Evolutionary conservation across 1,284 basidiomycete species (phyloP), one percentile per base, ranked within the genome.

Genomic region (Naganishia liquefaciens): DNA sequence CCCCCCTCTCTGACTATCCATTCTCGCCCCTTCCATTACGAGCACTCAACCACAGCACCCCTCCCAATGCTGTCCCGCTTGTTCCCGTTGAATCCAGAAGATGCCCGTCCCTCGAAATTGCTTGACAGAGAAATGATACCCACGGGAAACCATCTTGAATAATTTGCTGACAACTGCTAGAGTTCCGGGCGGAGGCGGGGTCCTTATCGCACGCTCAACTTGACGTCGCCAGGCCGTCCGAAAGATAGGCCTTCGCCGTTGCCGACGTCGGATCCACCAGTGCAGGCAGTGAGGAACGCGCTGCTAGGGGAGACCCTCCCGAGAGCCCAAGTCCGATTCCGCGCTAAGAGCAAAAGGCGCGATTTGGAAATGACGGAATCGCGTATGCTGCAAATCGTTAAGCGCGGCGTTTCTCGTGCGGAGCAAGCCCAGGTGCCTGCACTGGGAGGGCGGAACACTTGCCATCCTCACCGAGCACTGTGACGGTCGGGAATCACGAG

Each of bases 91-190:
- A 46, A 60, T 60, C 57, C 46, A 7, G 33, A 39, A 15, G 1
- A 53, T 37, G 33, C 33, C n/a, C 4, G 33, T 13, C 37, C 57
- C 33, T 50, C 57, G 42, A 39, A 33, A 27, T 27, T n/a, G 13
- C 37, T 37, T 17, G 33, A 2, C 9, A 37, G 33, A 37, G 7
- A 60, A 28, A 50, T 19, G 46, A 50, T 40, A 60, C 57, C 57
- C 57, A 60, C 57, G 57, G 57, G 57, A 60, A 60, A 60, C 57
- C 57, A 60, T 60, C 57, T 60, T 60, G 57, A 60, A 50, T 46
- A 60, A 60, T 60, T 60, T 60, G 57, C 57, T 60, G 57, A 60
- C 57, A 60, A 60, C 57, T 60, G 57, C 57, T 60, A 50, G 30
- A 42, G 57, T 60, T 46, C 44, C 25, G 37, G 28, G 37, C 33